Base-by-base conservation (phyloP, 1,139 yeast species). In the Candida sojae region DNA sequence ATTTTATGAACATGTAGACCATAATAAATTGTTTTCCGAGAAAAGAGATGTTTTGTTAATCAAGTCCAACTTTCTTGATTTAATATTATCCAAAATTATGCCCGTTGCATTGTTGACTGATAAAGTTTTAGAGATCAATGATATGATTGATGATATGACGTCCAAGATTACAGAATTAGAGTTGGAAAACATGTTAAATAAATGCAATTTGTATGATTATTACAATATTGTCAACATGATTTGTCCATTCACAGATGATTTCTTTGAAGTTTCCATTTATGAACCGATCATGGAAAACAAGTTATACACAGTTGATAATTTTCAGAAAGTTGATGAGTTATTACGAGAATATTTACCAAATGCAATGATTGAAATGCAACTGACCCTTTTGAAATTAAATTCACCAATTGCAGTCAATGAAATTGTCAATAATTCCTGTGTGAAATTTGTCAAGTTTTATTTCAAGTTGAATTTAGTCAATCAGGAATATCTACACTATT, bases 201-300 rank as follows among this genome's bases (percentile, higher is more conserved):
- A 74, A 31, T 77, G 87, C 33, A 77, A 79, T 0, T 63, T 86
- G 34, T 70, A 68, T 26, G 81, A 85, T 48, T 82, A 79, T 54
- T 82, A 74, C 60, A 86, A 85, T 57, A 66, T 86, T 43, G 70
- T 84, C 46, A 83, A 84, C 56, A 83, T 86, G 87, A 84, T 86
- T n/a, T 82, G 82, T 61, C 86, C 88, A 12, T 66, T 84, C 23
- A 38, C 43, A 4, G 80, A 74, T 26, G 79, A 81, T 48, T 78
- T 71, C 47, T 80, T 80, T 53, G 84, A 80, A 37, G 73, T 75
- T 4, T 65, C 77, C 17, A 73, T 85, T 57, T 87, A 86, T 61
- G 73, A 82, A 50, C 87, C 92, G 0, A 76, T 85, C 10, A 67
- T 70, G 2, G 91, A 86, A 55, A 86, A 86, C 59, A 78, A 83